Conservation (phyloP, 192 early-diverging fungal genomes). For the Lunasporangiospora selenospora region DNA sequence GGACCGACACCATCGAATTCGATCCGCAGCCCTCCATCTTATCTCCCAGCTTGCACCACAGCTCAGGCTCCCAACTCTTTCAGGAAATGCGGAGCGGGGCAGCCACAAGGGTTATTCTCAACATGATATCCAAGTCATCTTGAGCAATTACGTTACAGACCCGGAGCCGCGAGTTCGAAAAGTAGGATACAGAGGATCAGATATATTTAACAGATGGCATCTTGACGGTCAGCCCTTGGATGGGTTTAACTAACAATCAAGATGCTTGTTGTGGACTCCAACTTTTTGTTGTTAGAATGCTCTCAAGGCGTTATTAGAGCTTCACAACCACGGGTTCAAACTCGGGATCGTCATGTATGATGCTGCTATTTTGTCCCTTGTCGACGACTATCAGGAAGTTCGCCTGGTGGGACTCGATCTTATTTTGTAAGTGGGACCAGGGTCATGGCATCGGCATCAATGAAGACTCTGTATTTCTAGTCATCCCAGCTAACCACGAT, state of each 20-base stretch:
- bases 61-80: constrained; percentile 6
- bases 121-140: constrained; percentile 54
- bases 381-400: constrained; percentile 78
- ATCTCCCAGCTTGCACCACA: constrained; percentile 51
- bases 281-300: constrained; percentile 46
- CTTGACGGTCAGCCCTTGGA: too few relatives aligned
- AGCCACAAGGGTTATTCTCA: constrained; percentile 21
- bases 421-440: constrained; percentile 66
- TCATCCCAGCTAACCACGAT: constrained; percentile 39
- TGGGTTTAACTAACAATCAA: too few relatives aligned
- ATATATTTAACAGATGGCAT: too few relatives aligned
- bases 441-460: background rate
- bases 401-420: constrained; percentile 72
- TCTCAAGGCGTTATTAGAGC: constrained; percentile 53
- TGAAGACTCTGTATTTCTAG: constrained; percentile 26
- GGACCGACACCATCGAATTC: constrained; percentile 57
- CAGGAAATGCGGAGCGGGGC: background rate
- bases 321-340: constrained; percentile 53
- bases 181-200: too few relatives aligned
- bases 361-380: constrained; percentile 65
- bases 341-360: constrained; percentile 64
- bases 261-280: too few relatives aligned
- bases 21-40: constrained; percentile 51
- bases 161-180: constrained; percentile 59
- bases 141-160: constrained; percentile 57